Evolutionary conservation across 441 rosid genomes (phyloP), one percentile per base, ranked within the genome.

Genomic region (Macaranga tanarius): DNA sequence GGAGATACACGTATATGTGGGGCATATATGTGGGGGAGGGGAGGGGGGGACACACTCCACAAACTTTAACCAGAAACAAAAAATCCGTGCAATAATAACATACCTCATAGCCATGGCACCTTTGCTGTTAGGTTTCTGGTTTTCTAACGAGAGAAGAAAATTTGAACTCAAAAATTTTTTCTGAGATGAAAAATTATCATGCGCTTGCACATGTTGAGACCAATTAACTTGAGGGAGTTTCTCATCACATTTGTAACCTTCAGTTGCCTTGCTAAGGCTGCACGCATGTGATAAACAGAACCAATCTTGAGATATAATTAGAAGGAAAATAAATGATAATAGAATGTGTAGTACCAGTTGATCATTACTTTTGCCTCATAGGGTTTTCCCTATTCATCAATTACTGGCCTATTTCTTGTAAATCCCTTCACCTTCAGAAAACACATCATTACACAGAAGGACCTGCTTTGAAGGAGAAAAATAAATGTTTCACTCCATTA

Each of bases 141-240:
- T 72, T 71, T 88, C 93, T 23, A 91, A 65, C 7, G 95, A 85
- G 80, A 70, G 91, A 64, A 90, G 88, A 67, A 92, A 89, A 78
- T 81, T 89, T 28, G 92, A 85, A 70, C 82, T 74, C 85, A 92
- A 73, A 76, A 79, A 79, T 76, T 82, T 89, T 64, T 83, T 78
- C 26, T 73, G 80, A 19, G 67, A 73, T 7, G 81, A 80, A 72
- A 89, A 78, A 60, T 78, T 73, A 5, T 80, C 80, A 38, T 74
- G 85, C 19, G 79, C 87, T 23, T 76, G 76, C 51, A 74, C 87
- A 81, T 95, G 97, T 68, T 85, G 87, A 62, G 75, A 81, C 97
- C 94, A 89, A 82, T 95, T 95, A 51, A 83, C 82, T 60, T 79
- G 85, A 69, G 96, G 98, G 38, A 82, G 84, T 64, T 77, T 82